A percentile compares a stretch with the other conserved stretches of the same genome.
These are phyloP conservation scores for Bonnemaisonia californica DNA, from an alignment of 31 red algal genomes.

Conservation along the genomic window DNA sequence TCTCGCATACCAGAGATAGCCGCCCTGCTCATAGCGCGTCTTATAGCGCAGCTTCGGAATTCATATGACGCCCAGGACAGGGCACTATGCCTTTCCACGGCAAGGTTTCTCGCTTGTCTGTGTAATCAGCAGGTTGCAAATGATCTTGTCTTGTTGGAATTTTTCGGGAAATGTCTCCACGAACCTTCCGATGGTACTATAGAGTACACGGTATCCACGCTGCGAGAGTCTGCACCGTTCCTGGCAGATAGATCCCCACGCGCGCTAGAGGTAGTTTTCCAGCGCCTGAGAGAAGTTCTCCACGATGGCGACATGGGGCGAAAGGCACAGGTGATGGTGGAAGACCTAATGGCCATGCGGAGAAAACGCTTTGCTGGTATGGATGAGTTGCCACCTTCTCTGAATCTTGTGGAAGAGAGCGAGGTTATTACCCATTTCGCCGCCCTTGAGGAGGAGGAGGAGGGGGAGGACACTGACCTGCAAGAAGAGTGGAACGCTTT, in stretches of 20 bases:
- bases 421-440: slow-evolving; percentile 78
- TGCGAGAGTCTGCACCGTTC: slow-evolving; percentile 62
- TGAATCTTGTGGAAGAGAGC: slow-evolving; percentile 78
- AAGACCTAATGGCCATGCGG: slow-evolving; percentile 60
- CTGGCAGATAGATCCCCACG: slow-evolving; percentile 46
- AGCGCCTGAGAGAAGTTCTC: slow-evolving; percentile 55
- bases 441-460: slow-evolving; percentile 59
- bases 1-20: slow-evolving; percentile 65
- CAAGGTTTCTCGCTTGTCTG: slow-evolving; percentile 63
- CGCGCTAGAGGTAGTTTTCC: slow-evolving; percentile 46
- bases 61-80: slow-evolving; percentile 53
- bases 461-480: slow-evolving; percentile 52
- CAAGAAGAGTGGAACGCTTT: slow-evolving; percentile 72
- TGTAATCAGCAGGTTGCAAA: slow-evolving; percentile 76
- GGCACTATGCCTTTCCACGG: slow-evolving; percentile 63
- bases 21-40: slow-evolving; percentile 58
- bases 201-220: slow-evolving; percentile 59
- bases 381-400: slow-evolving; percentile 29
- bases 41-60: slow-evolving; percentile 54
- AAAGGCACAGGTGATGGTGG: slow-evolving; percentile 66
- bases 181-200: slow-evolving; percentile 71
- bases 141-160: slow-evolving; percentile 71
- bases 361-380: slow-evolving; percentile 65
- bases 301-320: slow-evolving; percentile 70
- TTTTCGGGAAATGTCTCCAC: slow-evolving; percentile 48